Base-by-base conservation (phyloP, 2,329 filamentous ascomycete species). In the Emergomyces africanus region DNA sequence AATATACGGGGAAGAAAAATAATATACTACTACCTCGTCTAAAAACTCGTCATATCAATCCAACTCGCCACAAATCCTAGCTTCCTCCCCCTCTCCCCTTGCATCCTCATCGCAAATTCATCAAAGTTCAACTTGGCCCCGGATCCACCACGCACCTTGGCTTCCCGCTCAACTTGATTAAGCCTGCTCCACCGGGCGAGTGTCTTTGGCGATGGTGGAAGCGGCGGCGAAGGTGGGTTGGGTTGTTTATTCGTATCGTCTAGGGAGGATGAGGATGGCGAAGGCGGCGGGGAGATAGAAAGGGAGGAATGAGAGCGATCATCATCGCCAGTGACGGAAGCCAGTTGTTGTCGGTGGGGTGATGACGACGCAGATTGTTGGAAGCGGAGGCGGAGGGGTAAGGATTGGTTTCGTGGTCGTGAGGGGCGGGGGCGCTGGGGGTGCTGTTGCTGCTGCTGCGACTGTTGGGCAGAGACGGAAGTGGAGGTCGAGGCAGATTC, bases 31-130 rank as follows among this genome's bases (percentile, higher is more conserved):
- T 5, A n/a, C 15, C 3, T 15, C 25, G 25, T 33, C 23, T 69
- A 83, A 69, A 85, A 82, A 70, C 79, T 78, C 66, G 82, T 82
- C 79, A 83, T 79, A 63, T 96, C 91, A 72, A 96, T 89, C 92
- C 92, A 97, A 66, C 84, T 89, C 61, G 89, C 89, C 53, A 96
- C 78, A 72, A 96, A 92, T 65, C 89, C 88, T 62, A 91, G 78
- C 57, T 86, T 76, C 68, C 84, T 83, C 28, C 83, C 82, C 64
- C 85, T 82, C 63, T 84, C 80, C n/a, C 79, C 78, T 65, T 84
- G 83, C 75, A 94, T 89, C 55, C 86, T 85, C 44, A 77, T 76
- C 66, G 89, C 85, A 72, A 97, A 95, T 72, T 97, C 94, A 0
- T 81, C 79, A 64, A 86, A 91, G 68, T 75, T 88, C 54, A 97